Percentiles rank a stretch among this genome's conserved stretches.
These are phyloP conservation scores for Pyricularia sp. DNA, from an alignment of 2,329 filamentous ascomycete genomes.

Conservation along the genomic window DNA sequence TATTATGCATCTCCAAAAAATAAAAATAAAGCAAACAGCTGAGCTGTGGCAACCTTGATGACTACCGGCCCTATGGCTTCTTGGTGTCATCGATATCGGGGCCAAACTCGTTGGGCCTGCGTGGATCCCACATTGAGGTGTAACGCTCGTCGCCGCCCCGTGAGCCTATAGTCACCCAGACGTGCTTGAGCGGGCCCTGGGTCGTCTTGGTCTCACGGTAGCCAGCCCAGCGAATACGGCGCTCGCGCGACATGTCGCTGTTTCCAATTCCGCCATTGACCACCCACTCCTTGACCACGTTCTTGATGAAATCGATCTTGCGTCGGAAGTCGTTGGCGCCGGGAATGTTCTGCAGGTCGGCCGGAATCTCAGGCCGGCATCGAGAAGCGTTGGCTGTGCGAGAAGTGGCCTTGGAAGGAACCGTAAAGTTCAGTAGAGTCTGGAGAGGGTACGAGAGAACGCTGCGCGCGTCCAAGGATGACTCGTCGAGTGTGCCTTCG, in stretches of 20 bases:
- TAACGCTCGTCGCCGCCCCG: conserved; percentile 48
- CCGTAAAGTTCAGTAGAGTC: conserved; percentile 59
- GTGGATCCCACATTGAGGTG: conserved; percentile 46
- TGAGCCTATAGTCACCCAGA: conserved; percentile 61
- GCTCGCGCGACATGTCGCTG: conserved; percentile 46
- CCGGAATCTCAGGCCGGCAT: conserved; percentile 50
- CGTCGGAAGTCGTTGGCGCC: conserved; percentile 62
- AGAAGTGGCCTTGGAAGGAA: conserved; percentile 30
- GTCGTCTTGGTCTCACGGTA: conserved; percentile 44
- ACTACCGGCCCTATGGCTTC: conserved; percentile 12
- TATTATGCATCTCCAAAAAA: not conserved
- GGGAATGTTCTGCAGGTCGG: conserved; percentile 54
- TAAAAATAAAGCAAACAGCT: not conserved
- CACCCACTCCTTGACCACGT: conserved; percentile 63
- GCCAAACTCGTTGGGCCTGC: conserved; percentile 41
- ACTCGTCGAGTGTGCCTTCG: conserved; percentile 58
- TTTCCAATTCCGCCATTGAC: conserved; percentile 60
- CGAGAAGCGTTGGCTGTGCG: conserved; percentile 31
- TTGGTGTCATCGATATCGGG: conserved; percentile 41
- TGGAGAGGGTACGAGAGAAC: conserved; percentile 64
- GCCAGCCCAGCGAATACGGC: conserved; percentile 49
- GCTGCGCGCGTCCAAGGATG: conserved; percentile 61
- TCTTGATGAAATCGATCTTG: conserved; percentile 65
- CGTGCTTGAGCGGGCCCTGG: conserved; percentile 44
- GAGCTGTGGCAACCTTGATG: not conserved